Evolutionary conservation across 1,284 basidiomycete genomes (phyloP), one percentile per base, ranked within the genome.

Genomic region (Phylloporus sp.): DNA sequence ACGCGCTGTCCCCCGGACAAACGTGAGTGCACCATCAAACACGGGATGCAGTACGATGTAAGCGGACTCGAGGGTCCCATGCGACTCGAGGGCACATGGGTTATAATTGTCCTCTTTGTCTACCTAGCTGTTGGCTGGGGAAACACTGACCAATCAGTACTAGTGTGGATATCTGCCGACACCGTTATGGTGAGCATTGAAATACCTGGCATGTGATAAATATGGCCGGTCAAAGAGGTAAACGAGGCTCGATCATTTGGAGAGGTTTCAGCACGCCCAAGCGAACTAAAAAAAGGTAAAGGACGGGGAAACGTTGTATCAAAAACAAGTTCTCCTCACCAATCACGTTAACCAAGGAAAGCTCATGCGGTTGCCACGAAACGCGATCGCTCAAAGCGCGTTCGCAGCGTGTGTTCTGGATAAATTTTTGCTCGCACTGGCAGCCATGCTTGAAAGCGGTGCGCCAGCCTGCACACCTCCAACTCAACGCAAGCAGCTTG

Each of bases 61-160:
- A 44, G 44, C 60, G 7, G 31, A 39, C n/a, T 32, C 31, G 52
- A 58, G 28, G 44, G 39, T 50, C 20, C 13, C 50, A 58, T 22
- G 57, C 52, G 46, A 58, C 28, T 39, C 32, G 29, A 52, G 24
- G 60, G 20, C 44, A 55, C 34, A 32, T 51, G 46, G 10, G 3
- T 46, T 32, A 31, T 40, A 46, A 52, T 46, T 53, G 29, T 20
- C 28, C 29, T n/a, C 49, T 56, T 69, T 51, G 63, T 63, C n/a
- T 40, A 26, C 49, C 52, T 49, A 34, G 64, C 49, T n/a, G 17
- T 32, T 29, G 42, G 37, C 24, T 46, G n/a, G 20, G 31, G 40
- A 42, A 56, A 26, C 24, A 10, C 31, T 6, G 24, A 47, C 42
- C 46, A 52, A 55, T 58, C 47, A 18, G 42, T 28, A 51, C n/a